Evolutionary conservation across 1,284 basidiomycete species (phyloP).

Genomic region (Xerocomus minutiporus): DNA sequence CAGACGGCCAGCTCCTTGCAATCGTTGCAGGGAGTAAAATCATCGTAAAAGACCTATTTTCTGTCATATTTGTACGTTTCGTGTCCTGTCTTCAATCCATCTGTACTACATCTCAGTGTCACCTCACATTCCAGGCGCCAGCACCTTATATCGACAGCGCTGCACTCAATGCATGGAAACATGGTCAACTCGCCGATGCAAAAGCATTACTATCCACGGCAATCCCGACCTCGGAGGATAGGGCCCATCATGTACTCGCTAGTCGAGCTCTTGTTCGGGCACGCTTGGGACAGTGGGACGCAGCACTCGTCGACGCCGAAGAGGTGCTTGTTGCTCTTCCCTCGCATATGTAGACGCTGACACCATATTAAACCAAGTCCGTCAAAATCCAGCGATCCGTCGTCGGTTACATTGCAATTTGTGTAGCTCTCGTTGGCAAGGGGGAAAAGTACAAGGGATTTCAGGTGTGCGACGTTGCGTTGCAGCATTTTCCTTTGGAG

Average conservation of each 20-base stretch:
- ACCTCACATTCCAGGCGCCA: neutral
- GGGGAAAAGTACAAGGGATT: too few species aligned
- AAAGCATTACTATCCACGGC: neutral
- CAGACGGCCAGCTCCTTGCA: too few species aligned
- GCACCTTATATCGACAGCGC: neutral
- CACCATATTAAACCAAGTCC: too few species aligned
- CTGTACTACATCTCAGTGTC: too few species aligned
- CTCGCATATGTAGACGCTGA: neutral
- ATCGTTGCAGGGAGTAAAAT: too few species aligned
- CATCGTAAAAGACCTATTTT: neutral
- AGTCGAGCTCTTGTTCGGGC: slow-evolving; percentile 4
- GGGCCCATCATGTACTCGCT: neutral
- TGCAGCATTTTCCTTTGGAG: too few species aligned
- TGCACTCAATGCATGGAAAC: neutral
- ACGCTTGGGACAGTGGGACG: neutral
- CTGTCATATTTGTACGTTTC: slow-evolving; percentile 8
- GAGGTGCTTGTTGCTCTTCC: neutral
- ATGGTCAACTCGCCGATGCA: neutral
- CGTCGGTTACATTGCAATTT: too few species aligned
- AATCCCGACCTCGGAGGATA: neutral
- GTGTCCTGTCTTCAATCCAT: neutral
- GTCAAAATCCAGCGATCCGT: too few species aligned
- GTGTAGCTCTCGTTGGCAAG: too few species aligned
- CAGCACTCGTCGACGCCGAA: slow-evolving; percentile 5
- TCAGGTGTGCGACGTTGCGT: too few species aligned